Conservation (phyloP, 768 basidiomycete genomes). For the Termitomyces sp. region DNA sequence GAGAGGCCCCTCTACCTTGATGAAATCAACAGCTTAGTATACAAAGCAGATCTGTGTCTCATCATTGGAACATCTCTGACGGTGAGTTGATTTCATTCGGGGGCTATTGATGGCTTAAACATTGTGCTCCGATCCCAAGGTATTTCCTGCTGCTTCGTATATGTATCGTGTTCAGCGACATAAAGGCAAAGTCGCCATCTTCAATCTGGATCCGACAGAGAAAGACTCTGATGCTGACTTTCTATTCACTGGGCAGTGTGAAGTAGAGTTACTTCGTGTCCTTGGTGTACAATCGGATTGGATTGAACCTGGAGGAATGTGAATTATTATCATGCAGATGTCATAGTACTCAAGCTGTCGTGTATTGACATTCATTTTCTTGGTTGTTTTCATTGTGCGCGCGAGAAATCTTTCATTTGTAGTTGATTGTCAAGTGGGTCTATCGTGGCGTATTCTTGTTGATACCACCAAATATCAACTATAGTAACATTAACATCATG, state of each 20-base stretch:
- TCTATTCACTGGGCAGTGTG: constrained; percentile 43
- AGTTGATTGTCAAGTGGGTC: no score
- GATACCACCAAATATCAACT: no score
- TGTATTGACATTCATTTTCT: background rate
- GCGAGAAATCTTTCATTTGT: no score
- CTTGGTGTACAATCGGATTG: background rate
- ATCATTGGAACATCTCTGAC: constrained; percentile 53
- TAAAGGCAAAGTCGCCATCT: constrained; percentile 36
- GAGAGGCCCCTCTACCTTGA: constrained; percentile 36
- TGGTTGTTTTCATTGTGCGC: no score
- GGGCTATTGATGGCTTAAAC: background rate
- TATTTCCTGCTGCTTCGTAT: constrained; percentile 38
- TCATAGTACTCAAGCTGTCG: background rate
- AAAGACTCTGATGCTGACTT: constrained; percentile 42
- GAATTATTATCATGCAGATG: background rate
- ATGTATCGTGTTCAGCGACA: constrained; percentile 24
- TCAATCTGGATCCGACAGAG: constrained; percentile 29
- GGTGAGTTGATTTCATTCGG: constrained; percentile 6
- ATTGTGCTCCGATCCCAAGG: constrained; percentile 20
- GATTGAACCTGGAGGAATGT: background rate
- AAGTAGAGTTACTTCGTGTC: background rate
- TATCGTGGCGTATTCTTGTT: no score
- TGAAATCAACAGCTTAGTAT: constrained; percentile 34
- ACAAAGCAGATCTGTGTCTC: constrained; percentile 43
- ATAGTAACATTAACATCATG: no score